phyloP scores from a whole-genome alignment of 2,329 filamentous ascomycete genomes.

The Hypoxylon sp. region DNA sequence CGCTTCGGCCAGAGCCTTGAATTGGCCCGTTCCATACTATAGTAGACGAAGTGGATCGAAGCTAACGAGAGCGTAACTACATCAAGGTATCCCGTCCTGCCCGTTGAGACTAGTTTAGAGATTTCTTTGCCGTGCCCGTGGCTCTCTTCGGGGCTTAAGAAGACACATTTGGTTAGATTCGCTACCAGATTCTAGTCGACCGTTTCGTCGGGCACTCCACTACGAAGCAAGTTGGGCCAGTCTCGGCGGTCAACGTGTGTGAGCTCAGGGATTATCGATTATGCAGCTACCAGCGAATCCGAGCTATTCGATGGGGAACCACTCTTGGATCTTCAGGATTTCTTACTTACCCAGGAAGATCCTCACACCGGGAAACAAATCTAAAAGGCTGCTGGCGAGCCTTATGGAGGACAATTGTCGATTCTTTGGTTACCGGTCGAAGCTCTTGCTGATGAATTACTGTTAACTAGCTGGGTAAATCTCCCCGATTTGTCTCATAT shows the following conservation, averaged over 20 bases:
- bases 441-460: slow-evolving; percentile 21
- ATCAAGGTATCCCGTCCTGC: slow-evolving; percentile 38
- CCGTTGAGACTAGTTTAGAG: slow-evolving; percentile 23
- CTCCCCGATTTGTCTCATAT: slow-evolving; percentile 44
- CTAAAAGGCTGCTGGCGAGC: slow-evolving; percentile 27
- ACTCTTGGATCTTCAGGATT: slow-evolving; percentile 24
- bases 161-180: slow-evolving; percentile 28
- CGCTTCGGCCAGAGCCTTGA: slow-evolving; percentile 42
- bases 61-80: slow-evolving; percentile 24
- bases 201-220: slow-evolving; percentile 38
- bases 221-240: slow-evolving; percentile 46
- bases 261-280: slow-evolving; percentile 48
- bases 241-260: slow-evolving; percentile 52
- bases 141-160: slow-evolving; percentile 24
- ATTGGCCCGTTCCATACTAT: slow-evolving; percentile 27
- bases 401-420: slow-evolving; percentile 8
- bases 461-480: slow-evolving; percentile 34
- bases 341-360: slow-evolving; percentile 18
- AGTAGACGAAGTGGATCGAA: slow-evolving; percentile 32
- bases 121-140: slow-evolving; percentile 30
- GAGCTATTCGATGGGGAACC: slow-evolving; percentile 13
- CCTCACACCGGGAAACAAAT: slow-evolving; percentile 9
- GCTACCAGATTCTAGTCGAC: slow-evolving; percentile 24
- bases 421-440: slow-evolving; percentile 16
- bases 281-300: slow-evolving; percentile 36